Evolutionary conservation across 257 asterid genomes (phyloP), one percentile per base, ranked within the genome.

Genomic region (Nyctanthes arbortristis): DNA sequence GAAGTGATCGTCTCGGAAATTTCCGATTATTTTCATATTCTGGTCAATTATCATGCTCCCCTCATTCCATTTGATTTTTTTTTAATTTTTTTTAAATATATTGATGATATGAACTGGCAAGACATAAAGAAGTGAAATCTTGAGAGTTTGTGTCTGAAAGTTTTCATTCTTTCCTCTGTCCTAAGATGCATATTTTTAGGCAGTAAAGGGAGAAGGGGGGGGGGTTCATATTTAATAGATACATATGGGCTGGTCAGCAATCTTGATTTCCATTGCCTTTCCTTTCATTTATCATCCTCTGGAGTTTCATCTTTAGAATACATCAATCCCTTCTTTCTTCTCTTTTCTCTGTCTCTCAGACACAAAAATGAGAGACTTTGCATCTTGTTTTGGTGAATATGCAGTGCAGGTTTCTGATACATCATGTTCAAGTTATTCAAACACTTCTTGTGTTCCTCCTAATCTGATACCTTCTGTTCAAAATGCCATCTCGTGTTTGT

Each of bases 341-440:
- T 39, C 35, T 37, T 20, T n/a, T n/a, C n/a, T n/a, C n/a, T n/a
- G n/a, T n/a, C 16, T 32, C 4, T 27, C 35, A 7, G 5, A 25
- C 36, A 4, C 4, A 66, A 18, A 57, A 61, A 83, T 84, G 86
- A 81, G 81, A 73, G 87, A 84, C 7, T 59, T 81, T 12, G 80
- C 55, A 22, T 76, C 85, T 7, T 84, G 89, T 69, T 61, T 81
- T 18, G 69, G 76, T 32, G 85, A 84, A 62, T 63, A 84, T 27
- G 85, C 89, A 49, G 69, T 76, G 18, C 81, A 82, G 66, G 81
- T 89, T 24, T 73, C 88, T 4, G 88, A 84, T 49, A 60, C 83
- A 22, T 81, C 93, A 16, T 83, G 92, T 37, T 78, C 87, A 8
- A 79, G 73, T 47, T 71, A 77, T 60, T 74, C 87, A n/a, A 87